Evolutionary conservation across 1,284 basidiomycete species (phyloP).

Genomic region (Ustilago cynodontis): DNA sequence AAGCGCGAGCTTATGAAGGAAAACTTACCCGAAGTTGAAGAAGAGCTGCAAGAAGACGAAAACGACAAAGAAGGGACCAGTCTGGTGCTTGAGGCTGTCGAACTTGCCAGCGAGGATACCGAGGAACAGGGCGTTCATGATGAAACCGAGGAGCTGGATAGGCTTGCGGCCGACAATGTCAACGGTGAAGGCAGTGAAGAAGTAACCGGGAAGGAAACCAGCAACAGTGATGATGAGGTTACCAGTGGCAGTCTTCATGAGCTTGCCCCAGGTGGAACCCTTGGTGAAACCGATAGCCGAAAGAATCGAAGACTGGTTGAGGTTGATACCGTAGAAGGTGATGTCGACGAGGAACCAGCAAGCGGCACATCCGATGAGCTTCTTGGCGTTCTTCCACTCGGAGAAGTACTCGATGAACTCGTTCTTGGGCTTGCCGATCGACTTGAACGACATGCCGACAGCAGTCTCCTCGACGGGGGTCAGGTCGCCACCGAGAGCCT

Average conservation of each 20-base stretch:
- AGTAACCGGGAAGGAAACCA: constrained; percentile 69
- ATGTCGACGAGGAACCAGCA: constrained; percentile 75
- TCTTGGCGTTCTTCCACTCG: constrained; percentile 60
- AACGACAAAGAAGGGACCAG: constrained; percentile 79
- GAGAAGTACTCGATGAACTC: constrained; percentile 60
- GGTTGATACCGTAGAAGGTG: constrained; percentile 81
- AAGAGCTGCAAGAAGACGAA: constrained; percentile 77
- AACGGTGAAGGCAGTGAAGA: constrained; percentile 63
- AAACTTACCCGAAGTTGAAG: constrained; percentile 70
- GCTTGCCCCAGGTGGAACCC: constrained; percentile 70
- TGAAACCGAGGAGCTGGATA: constrained; percentile 69
- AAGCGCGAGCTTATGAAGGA: too few relatives aligned
- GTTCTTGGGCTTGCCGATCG: constrained; percentile 55
- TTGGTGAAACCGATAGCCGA: constrained; percentile 77
- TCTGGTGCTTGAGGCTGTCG: constrained; percentile 68
- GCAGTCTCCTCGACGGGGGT: constrained; percentile 55
- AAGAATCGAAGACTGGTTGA: constrained; percentile 80
- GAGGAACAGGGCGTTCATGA: constrained; percentile 67
- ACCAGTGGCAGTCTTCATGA: constrained; percentile 74
- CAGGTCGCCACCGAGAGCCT: constrained; percentile 37
- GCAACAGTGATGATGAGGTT: constrained; percentile 63
- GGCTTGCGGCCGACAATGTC: constrained; percentile 68
- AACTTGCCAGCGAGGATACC: constrained; percentile 68
- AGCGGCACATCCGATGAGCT: constrained; percentile 60
- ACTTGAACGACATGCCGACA: constrained; percentile 61